Conservation (phyloP, 1,284 basidiomycete species). For the Rhizoctonia solani region DNA sequence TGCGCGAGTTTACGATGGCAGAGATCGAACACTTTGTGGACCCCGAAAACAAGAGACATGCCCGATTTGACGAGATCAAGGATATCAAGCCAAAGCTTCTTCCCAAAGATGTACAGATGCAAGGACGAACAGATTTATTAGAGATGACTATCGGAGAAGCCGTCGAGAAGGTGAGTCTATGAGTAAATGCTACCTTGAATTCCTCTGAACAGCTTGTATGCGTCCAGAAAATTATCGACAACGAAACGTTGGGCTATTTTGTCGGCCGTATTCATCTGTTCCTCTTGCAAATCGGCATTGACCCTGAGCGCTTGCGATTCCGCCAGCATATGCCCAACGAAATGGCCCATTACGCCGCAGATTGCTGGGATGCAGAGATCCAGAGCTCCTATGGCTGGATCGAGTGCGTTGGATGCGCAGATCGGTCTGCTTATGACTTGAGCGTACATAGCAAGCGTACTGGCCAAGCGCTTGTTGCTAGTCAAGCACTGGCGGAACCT, state of each 20-base stretch:
- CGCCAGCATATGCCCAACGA: slow-evolving; percentile 78
- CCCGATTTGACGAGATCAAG: slow-evolving; percentile 80
- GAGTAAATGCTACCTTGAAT: background rate
- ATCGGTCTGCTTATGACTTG: slow-evolving; percentile 93
- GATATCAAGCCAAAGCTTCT: slow-evolving; percentile 78
- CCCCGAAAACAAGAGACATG: slow-evolving; percentile 89
- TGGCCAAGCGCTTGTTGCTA: slow-evolving; percentile 75
- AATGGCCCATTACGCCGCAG: slow-evolving; percentile 99
- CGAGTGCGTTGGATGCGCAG: slow-evolving; percentile 99
- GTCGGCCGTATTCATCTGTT: slow-evolving; percentile 91
- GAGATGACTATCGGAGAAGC: slow-evolving; percentile 86
- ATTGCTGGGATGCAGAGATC: slow-evolving; percentile 99
- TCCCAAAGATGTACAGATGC: slow-evolving; percentile 79
- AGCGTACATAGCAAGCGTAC: slow-evolving; percentile 63
- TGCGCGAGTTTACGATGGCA: slow-evolving; percentile 99
- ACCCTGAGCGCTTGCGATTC: slow-evolving; percentile 85
- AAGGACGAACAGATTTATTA: slow-evolving; percentile 70
- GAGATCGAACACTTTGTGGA: slow-evolving; percentile 99
- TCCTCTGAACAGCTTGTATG: background rate
- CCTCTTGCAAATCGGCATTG: slow-evolving; percentile 90
- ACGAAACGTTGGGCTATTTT: slow-evolving; percentile 98
- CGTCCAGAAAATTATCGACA: slow-evolving; percentile 80
- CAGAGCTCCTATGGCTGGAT: slow-evolving; percentile 96
- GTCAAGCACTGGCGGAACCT: slow-evolving; percentile 84
- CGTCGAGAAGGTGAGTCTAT: slow-evolving; percentile 54